phyloP scores from a whole-genome alignment of 2,329 filamentous ascomycete genomes.

The Mycosphaerella arachidis region DNA sequence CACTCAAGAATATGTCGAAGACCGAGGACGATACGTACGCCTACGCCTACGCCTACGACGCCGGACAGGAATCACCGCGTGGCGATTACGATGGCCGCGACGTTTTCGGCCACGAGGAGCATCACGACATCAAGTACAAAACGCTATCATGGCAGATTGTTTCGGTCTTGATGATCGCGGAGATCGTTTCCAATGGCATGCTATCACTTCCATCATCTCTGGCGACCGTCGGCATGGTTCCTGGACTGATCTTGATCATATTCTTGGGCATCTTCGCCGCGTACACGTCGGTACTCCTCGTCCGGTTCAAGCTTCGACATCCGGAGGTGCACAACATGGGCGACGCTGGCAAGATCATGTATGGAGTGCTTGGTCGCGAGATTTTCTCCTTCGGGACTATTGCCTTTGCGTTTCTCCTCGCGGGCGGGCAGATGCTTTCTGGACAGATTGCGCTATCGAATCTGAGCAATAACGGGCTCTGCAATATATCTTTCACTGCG shows the following conservation, averaged over 20 bases:
- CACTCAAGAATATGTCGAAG: slow-evolving; percentile 6
- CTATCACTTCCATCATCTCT: slow-evolving; percentile 50
- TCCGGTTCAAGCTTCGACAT: slow-evolving; percentile 39
- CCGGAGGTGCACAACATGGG: slow-evolving; percentile 37
- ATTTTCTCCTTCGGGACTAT: slow-evolving; percentile 42
- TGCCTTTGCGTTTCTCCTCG: slow-evolving; percentile 50
- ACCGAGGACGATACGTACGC: background rate
- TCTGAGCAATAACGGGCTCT: slow-evolving; percentile 46
- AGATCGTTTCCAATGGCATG: slow-evolving; percentile 50
- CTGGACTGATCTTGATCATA: slow-evolving; percentile 49
- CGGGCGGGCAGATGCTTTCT: slow-evolving; percentile 49
- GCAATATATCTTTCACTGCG: slow-evolving; percentile 48
- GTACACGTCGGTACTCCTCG: slow-evolving; percentile 48
- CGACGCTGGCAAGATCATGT: slow-evolving; percentile 34
- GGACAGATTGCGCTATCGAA: slow-evolving; percentile 48
- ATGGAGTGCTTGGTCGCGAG: slow-evolving; percentile 27
- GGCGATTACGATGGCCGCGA: slow-evolving; percentile 25
- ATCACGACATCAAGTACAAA: slow-evolving; percentile 49
- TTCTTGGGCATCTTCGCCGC: slow-evolving; percentile 50
- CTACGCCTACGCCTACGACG: background rate
- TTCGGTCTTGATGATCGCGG: slow-evolving; percentile 52
- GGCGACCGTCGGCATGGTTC: slow-evolving; percentile 50
- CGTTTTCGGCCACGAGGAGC: slow-evolving; percentile 40
- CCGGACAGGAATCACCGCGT: background rate
- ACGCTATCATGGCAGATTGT: slow-evolving; percentile 51